These are phyloP conservation scores for Dactylonectria macrodidyma DNA, from an alignment of 2,329 filamentous ascomycete species.

Conservation along the genomic window DNA sequence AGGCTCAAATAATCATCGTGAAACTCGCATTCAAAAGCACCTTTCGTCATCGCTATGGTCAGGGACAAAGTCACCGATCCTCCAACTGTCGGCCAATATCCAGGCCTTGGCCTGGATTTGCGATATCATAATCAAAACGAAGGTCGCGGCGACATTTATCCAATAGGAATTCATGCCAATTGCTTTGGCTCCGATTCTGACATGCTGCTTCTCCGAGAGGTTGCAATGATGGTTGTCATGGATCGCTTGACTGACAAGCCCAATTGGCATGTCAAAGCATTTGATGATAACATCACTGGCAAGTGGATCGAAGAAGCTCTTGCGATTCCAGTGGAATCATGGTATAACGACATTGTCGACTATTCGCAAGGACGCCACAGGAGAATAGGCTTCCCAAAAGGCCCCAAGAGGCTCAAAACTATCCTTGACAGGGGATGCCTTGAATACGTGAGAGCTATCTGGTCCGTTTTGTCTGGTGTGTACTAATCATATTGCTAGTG, in stretches of 20 bases:
- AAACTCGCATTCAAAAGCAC: too few relatives aligned
- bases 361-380: not conserved
- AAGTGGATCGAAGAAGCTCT: conserved; percentile 39
- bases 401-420: too few relatives aligned
- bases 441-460: not conserved
- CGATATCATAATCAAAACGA: conserved; percentile 13
- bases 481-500: conserved; percentile 28
- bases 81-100: not conserved
- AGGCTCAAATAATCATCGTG: too few relatives aligned
- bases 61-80: too few relatives aligned
- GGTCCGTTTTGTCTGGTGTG: too few relatives aligned
- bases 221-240: conserved; percentile 54
- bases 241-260: conserved; percentile 55
- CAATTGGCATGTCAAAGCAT: conserved; percentile 52
- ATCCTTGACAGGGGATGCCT: not conserved
- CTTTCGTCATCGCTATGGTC: too few relatives aligned
- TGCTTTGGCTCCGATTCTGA: conserved; percentile 16
- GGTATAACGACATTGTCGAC: not conserved
- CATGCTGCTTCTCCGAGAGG: conserved; percentile 48
- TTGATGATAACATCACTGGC: conserved; percentile 41
- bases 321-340: not conserved
- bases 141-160: not conserved
- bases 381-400: too few relatives aligned
- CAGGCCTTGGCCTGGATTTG: conserved; percentile 16
- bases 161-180: conserved; percentile 14